phyloP scores from a whole-genome alignment of 345 rosid genomes.

The thale cress (Arabidopsis thaliana) region TAIR10.1 NC_003070.9:17784501-17785000 shows the following conservation, averaged over 20 bases:
- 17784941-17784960: too few relatives aligned
- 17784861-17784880: background rate
- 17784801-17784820: background rate
- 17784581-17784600: background rate
- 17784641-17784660: background rate
- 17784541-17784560: background rate
- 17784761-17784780: background rate
- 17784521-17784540: background rate
- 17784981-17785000: too few relatives aligned
- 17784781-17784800: background rate
- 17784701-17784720: background rate
- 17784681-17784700: background rate
- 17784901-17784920: background rate
- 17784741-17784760: background rate
- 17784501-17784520: background rate
- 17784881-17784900: background rate
- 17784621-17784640: background rate
- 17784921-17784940: background rate
- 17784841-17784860: background rate
- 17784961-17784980: too few relatives aligned
- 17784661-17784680: background rate
- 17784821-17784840: background rate
- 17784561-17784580: background rate
- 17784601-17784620: background rate
- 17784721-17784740: too few relatives aligned